Evolutionary conservation across 129 eudicot genomes (phyloP), one percentile per base, ranked within the genome.

Genomic region (Arctium lappa): DNA sequence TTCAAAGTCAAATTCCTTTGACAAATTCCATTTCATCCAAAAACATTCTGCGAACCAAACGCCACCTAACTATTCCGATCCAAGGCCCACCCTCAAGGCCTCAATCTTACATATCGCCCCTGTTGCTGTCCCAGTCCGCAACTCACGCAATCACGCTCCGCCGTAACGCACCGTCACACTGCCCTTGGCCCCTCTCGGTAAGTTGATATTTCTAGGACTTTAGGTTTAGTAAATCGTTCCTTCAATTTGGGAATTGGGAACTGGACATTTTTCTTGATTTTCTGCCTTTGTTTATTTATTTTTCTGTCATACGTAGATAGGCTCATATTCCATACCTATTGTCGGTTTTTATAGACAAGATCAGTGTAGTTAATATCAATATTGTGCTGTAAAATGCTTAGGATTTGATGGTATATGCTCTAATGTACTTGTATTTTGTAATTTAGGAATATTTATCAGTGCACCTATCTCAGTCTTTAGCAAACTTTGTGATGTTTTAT

Each of bases 401-500:
- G 32, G 8, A 37, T 73, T 22, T 38, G 29, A 71, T 36, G 63
- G n/a, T 29, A 16, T 39, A 29, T 22, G 15, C 38, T 82, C 74
- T 84, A 77, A 70, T 74, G 27, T 78, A 69, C 42, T 18, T 73
- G 2, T 63, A 68, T 85, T 72, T 38, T 82, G 36, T 56, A 69
- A 60, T 34, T n/a, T 87, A 94, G 98, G 98, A 72, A 86, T 44
- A 44, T 1, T 40, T 44, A 9, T 94, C 36, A 94, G 92, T 88
- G 98, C 94, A 75, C 96, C 98, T 84, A 94, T 95, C 27, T 89
- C 98, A 94, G 80, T 94, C 98, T 39, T 89, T 94, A 78, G 82
- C 91, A 39, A 92, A 89, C 83, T 94, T 92, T 80, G 91, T 94
- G 72, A 74, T 94, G 70, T 84, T 91, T 10, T 94, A 92, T 83